Conservation (phyloP, 2,329 filamentous ascomycete species). For the Trichoderma harzianum region DNA sequence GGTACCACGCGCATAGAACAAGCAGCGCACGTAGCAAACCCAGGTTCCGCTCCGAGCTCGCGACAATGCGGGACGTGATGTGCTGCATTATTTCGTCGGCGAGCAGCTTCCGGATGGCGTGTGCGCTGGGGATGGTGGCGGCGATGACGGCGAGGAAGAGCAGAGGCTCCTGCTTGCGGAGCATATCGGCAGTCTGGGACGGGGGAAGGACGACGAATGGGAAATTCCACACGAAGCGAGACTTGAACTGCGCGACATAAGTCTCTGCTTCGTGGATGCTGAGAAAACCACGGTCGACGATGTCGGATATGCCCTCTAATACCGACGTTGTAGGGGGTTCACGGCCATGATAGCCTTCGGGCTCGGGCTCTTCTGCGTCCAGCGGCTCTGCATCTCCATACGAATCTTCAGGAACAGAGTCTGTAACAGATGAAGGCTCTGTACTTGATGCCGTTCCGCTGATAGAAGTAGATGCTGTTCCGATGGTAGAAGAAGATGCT, state of each 20-base stretch:
- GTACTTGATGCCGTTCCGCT: not conserved
- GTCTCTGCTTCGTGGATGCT: not conserved
- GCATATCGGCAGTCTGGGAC: not conserved
- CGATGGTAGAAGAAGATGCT: not conserved
- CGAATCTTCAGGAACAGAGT: not conserved
- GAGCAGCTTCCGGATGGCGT: slow-evolving; percentile 7
- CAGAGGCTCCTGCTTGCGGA: slow-evolving; percentile 13
- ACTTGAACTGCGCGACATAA: slow-evolving; percentile 6
- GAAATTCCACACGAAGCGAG: slow-evolving; percentile 8
- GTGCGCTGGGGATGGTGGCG: slow-evolving; percentile 1
- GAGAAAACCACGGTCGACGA: slow-evolving; percentile 15
- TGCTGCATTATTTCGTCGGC: slow-evolving; percentile 17
- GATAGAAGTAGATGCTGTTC: not conserved
- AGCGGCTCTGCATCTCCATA: not conserved
- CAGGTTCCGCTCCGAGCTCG: slow-evolving; percentile 17
- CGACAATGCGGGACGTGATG: slow-evolving; percentile 15
- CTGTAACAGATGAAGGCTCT: not conserved
- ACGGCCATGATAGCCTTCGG: slow-evolving; percentile 1
- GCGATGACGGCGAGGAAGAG: slow-evolving; percentile 17
- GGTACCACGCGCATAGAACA: slow-evolving; percentile 16
- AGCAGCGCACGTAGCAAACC: slow-evolving; percentile 15
- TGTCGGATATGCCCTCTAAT: slow-evolving; percentile 13
- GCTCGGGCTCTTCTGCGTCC: not conserved
- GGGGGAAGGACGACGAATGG: slow-evolving; percentile 15
- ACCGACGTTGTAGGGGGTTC: not conserved